Conservation (phyloP, 805 yeast genomes). For the Sporopachydermia lactativora region DNA sequence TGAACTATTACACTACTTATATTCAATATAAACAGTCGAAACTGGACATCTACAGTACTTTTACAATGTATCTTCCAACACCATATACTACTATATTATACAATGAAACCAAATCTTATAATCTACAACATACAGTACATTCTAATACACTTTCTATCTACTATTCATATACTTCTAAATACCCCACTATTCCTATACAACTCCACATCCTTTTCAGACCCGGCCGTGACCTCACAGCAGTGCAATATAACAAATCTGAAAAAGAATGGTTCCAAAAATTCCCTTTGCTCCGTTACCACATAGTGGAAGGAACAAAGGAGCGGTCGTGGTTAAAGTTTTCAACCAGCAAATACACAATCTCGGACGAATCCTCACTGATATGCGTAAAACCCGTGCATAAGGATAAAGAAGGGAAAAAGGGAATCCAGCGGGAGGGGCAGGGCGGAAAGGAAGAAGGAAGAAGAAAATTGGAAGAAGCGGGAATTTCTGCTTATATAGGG, state of each 20-base stretch:
- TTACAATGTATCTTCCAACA: no score
- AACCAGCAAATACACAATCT: conserved; percentile 99
- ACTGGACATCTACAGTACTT: no score
- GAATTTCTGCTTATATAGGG: not conserved
- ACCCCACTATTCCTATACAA: no score
- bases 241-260: not conserved
- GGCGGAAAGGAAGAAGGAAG: not conserved
- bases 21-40: no score
- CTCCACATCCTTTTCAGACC: no score
- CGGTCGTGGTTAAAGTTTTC: conserved; percentile 97
- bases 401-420: conserved; percentile 42
- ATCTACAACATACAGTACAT: no score
- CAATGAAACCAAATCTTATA: no score
- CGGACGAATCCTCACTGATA: conserved; percentile 99
- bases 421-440: conserved; percentile 4
- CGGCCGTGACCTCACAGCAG: not conserved
- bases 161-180: no score
- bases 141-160: no score
- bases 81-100: no score
- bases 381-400: conserved; percentile 99
- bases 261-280: conserved; percentile 48
- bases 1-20: no score
- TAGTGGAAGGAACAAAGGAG: conserved; percentile 23
- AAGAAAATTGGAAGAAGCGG: not conserved
- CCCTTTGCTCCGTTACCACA: conserved; percentile 31